Base-by-base conservation (phyloP, 2,329 filamentous ascomycete species). In the Talaromyces albobiverticillius region DNA sequence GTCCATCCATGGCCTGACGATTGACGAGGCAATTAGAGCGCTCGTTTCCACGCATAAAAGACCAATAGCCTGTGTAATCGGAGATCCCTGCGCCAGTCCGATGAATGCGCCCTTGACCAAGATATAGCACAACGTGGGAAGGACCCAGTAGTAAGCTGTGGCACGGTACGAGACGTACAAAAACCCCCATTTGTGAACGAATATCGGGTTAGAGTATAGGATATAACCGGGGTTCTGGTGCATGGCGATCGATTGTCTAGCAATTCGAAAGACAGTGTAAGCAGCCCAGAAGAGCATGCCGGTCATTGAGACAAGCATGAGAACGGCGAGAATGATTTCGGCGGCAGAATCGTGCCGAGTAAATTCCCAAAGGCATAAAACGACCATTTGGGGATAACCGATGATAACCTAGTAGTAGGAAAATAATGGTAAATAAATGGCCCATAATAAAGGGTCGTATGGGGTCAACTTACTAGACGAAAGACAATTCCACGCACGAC, bases 141-240 rank as follows among this genome's bases (percentile, higher is more conserved):
- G 82, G 63, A 96, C 90, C 72, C 93, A 96, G 78, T 94, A 96
- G 81, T 96, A 96, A 40, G 91, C 90, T 2, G 91, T 93, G 38
- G 93, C 93, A 64, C 93, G 89, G 81, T 95, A 96, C 71, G 96
- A 92, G 40, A 97, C 90, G 69, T 97, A 97, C 61, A 97, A 82
- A 79, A 96, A 96, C 16, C 93, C 93, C 93, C 92, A 96, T 75
- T 95, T 95, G 82, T 96, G 96, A 59, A 97, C 82, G 50, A 89
- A 86, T 60, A 90, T 83, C 14, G 92, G 91, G 65, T 97, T 92
- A 3, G 93, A 96, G 77, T 95, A 97, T 58, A 97, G 84, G 63
- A 96, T 96, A 73, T 96, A 96, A 23, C 92, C 93, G 26, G 93
- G 91, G 76, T 96, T 96, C 76, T 92, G 91, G 79, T 96, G 92